Conservation (phyloP, 176 grass and related monocot genomes). For the Bothriochloa decipiens region DNA sequence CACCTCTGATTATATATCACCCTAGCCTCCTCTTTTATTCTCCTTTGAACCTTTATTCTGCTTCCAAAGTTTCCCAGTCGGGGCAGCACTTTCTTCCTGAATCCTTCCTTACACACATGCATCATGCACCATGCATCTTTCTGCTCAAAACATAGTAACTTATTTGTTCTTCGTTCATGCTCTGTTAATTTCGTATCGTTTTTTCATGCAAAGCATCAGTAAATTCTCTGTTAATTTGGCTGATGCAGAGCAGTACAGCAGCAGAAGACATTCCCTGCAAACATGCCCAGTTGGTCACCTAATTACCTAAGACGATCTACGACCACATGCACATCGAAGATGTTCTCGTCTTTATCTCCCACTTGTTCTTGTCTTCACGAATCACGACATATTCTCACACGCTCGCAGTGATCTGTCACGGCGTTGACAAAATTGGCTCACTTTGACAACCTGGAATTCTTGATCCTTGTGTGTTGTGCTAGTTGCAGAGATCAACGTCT, state of each 20-base stretch:
- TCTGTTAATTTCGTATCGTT: too few relatives aligned
- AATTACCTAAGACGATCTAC: neutral
- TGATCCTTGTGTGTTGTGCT: neutral
- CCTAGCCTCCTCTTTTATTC: neutral
- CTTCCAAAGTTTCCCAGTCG: neutral
- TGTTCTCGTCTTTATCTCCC: neutral
- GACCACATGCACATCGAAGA: neutral
- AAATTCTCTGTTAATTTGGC: neutral
- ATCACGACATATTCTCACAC: neutral
- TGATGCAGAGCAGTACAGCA: too few relatives aligned
- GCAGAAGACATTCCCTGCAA: neutral
- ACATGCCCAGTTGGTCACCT: neutral
- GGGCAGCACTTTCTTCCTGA: neutral
- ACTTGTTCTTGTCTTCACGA: neutral
- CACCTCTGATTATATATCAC: neutral
- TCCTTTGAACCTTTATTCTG: constrained; percentile 35
- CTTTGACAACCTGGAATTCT: neutral
- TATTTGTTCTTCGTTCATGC: too few relatives aligned
- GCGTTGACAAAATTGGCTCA: neutral
- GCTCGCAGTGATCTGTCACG: neutral
- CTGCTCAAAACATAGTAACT: too few relatives aligned
- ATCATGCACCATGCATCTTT: too few relatives aligned
- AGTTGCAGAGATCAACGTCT: neutral
- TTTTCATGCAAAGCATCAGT: neutral
- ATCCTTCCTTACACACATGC: neutral